Evolutionary conservation across 2,329 filamentous ascomycete species (phyloP).

Genomic region (Verticillium zaregamsianum): DNA sequence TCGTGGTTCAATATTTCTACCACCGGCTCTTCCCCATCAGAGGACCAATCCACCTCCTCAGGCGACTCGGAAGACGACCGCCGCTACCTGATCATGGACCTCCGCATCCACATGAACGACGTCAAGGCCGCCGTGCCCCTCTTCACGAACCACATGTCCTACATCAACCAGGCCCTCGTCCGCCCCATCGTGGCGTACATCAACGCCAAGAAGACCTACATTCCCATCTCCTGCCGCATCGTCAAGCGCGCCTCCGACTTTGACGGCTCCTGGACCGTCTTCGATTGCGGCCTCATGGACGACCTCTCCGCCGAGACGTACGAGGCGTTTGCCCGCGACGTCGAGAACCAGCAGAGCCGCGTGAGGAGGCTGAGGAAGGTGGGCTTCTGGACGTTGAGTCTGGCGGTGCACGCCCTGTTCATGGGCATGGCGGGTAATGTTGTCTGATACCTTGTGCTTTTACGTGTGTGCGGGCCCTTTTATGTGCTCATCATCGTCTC

Average conservation of each 20-base stretch:
- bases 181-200: conserved; percentile 97
- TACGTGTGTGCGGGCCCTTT: neutral
- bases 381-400: conserved; percentile 89
- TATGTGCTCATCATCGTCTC: neutral
- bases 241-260: conserved; percentile 88
- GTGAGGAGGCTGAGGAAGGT: conserved; percentile 90
- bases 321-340: conserved; percentile 86
- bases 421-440: conserved; percentile 89
- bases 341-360: conserved; percentile 82
- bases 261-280: conserved; percentile 91
- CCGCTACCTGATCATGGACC: conserved; percentile 86
- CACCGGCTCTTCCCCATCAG: conserved; percentile 1
- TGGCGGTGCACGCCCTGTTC: conserved; percentile 90
- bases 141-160: conserved; percentile 87
- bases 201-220: conserved; percentile 91
- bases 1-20: conserved; percentile 5
- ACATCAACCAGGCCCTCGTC: conserved; percentile 92
- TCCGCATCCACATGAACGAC: conserved; percentile 92
- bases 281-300: conserved; percentile 89
- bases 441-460: conserved; percentile 31
- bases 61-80: conserved; percentile 51
- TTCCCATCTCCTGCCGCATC: conserved; percentile 90
- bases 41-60: conserved; percentile 8
- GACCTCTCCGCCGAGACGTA: conserved; percentile 93
- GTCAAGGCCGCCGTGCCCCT: conserved; percentile 89